phyloP scores from a whole-genome alignment of 2,329 filamentous ascomycete genomes.

The Penicillium sp. region DNA sequence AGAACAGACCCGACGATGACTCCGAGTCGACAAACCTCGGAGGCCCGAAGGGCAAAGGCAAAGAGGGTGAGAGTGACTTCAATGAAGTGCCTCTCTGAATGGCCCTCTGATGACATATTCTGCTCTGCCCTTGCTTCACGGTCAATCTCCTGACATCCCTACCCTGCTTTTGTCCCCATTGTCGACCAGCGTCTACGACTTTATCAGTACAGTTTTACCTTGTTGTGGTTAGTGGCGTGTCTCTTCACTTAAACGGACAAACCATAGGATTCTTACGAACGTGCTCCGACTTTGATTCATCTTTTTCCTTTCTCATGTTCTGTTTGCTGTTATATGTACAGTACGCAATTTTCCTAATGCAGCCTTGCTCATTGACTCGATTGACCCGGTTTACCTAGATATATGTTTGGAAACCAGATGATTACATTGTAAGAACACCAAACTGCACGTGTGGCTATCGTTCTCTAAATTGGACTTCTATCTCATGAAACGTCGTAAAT shows the following conservation, averaged over 20 bases:
- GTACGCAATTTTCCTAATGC: constrained; percentile 18
- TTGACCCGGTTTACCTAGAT: neutral
- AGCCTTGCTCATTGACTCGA: constrained; percentile 5
- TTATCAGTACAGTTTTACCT: constrained; percentile 19
- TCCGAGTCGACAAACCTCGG: constrained; percentile 15
- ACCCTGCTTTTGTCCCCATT: neutral
- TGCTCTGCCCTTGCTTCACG: constrained; percentile 3
- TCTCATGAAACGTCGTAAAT: constrained; percentile 25
- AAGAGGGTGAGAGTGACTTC: constrained; percentile 35
- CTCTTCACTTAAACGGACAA: constrained; percentile 3
- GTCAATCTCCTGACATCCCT: neutral
- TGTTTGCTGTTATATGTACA: constrained; percentile 16
- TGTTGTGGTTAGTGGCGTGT: constrained; percentile 11
- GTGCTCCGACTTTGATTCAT: constrained; percentile 3
- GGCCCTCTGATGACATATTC: constrained; percentile 1
- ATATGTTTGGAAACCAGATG: neutral
- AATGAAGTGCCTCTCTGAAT: constrained; percentile 35
- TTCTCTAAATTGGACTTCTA: constrained; percentile 15
- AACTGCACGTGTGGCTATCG: constrained; percentile 1
- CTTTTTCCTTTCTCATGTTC: constrained; percentile 12
- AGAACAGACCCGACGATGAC: constrained; percentile 22
- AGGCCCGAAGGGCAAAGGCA: constrained; percentile 28
- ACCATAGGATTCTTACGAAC: constrained; percentile 13
- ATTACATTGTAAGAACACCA: neutral
- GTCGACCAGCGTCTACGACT: constrained; percentile 13